Evolutionary conservation across 768 basidiomycete species (phyloP), one percentile per base, ranked within the genome.

Genomic region (Hygrocybe punicea): DNA sequence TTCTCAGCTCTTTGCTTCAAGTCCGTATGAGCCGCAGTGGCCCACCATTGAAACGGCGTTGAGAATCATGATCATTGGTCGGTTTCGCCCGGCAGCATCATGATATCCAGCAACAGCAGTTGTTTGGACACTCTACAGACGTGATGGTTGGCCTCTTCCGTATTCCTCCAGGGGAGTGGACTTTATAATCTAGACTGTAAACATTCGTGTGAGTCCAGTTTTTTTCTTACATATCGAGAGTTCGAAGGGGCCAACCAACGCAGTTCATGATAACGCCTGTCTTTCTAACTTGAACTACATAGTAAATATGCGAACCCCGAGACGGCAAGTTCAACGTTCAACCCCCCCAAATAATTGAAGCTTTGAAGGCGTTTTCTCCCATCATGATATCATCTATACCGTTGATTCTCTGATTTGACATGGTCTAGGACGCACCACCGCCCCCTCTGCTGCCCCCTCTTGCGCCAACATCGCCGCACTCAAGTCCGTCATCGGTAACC

Each of bases 381-480:
- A 94, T 98, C 61, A 85, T 87, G 17, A 95, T 99, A 69, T 86
- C 86, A 19, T 72, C 85, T 17, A 84, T 97, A 19, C 90, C 92
- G 75, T 98, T 61, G 96, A 95, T 51, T 99, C 98, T 78, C 73
- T 98, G 50, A 87, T 95, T 0, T 85, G 96, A 8, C 97, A 98
- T 69, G 95, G 95, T 14, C 67, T 70, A n/a, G 81, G 83, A 9
- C 96, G 98, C 75, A 79, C 74, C 60, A 82, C 93, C 71, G 67
- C 81, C 14, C 96, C 96, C 2, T 89, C 93, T 6, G 68, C 80
- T 33, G 89, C 98, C 7, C 94, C 94, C 48, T 73, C 79, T 0
- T 85, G 91, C 51, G 96, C 96, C 60, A 99, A 98, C 80, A 93
- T 98, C 66, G 89, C 95, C 25, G 96, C 95, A 0, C 81, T 98